A percentile compares a stretch with the other conserved stretches of the same genome.
phyloP scores from a whole-genome alignment of 2,329 filamentous ascomycete species.

The Pseudocercospora eumusae region DNA sequence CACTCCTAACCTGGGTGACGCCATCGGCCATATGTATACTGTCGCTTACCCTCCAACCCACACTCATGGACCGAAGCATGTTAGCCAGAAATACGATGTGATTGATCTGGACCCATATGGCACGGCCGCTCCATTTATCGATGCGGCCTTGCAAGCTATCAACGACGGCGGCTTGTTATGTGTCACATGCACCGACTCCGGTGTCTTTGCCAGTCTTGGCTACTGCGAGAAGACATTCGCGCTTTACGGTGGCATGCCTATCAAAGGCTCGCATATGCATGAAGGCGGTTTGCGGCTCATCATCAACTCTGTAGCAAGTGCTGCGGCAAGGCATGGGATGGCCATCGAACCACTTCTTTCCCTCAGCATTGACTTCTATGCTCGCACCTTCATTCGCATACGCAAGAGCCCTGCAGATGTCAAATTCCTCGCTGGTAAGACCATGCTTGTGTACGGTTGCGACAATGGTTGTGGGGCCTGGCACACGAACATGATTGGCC shows the following conservation, averaged over 20 bases:
- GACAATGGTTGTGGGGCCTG: conserved; percentile 90
- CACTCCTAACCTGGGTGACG: conserved; percentile 74
- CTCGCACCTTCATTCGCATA: conserved; percentile 82
- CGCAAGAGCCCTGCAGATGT: conserved; percentile 78
- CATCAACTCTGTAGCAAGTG: conserved; percentile 74
- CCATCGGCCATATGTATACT: conserved; percentile 87
- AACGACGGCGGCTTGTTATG: conserved; percentile 88
- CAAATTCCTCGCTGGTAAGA: conserved; percentile 87
- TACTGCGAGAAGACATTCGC: conserved; percentile 94
- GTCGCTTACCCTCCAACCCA: conserved; percentile 38
- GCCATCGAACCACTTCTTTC: conserved; percentile 88
- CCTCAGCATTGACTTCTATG: conserved; percentile 94
- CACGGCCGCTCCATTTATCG: conserved; percentile 87
- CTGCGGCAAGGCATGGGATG: conserved; percentile 82
- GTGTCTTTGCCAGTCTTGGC: conserved; percentile 89
- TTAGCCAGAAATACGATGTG: conserved; percentile 71
- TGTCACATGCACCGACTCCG: conserved; percentile 94
- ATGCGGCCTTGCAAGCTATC: conserved; percentile 83
- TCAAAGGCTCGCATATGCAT: conserved; percentile 83
- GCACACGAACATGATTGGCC: conserved; percentile 76
- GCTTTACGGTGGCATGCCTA: conserved; percentile 85
- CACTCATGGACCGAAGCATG: conserved; percentile 43
- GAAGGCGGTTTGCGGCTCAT: conserved; percentile 88
- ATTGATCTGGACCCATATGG: conserved; percentile 97
- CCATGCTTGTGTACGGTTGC: conserved; percentile 90